phyloP scores from a whole-genome alignment of 257 asterid genomes.

The Nicotiana attenuata region DNA sequence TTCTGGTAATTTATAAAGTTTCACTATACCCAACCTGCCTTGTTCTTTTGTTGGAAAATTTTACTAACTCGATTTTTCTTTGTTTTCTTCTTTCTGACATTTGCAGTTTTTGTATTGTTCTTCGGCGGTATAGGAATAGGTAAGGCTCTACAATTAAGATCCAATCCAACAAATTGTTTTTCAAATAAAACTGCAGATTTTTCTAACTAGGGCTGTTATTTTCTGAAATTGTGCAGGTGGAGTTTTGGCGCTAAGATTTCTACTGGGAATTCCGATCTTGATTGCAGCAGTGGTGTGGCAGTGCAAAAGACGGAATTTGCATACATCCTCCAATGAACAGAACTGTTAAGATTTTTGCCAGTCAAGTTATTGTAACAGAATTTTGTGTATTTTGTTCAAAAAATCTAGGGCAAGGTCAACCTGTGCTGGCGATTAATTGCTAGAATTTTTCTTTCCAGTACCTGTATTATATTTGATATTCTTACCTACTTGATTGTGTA shows the following conservation, averaged over 20 bases:
- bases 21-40: neutral
- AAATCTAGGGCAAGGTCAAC: neutral
- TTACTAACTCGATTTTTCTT: neutral
- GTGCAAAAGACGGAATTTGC: constrained; percentile 22
- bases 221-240: neutral
- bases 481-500: neutral
- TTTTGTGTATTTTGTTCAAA: neutral
- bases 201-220: neutral
- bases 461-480: neutral
- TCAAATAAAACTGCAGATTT: neutral
- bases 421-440: neutral
- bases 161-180: neutral
- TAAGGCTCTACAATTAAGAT: neutral
- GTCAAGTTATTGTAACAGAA: neutral
- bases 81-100: neutral
- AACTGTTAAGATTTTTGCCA: neutral
- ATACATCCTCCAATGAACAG: neutral
- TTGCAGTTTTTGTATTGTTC: neutral
- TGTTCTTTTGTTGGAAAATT: neutral
- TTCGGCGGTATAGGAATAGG: constrained; percentile 3
- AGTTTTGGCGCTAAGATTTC: constrained; percentile 12
- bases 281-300: constrained; percentile 25
- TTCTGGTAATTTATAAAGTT: neutral
- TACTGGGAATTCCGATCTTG: constrained; percentile 31
- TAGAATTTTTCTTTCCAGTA: neutral